Percentiles rank a stretch among this genome's conserved stretches.
phyloP scores from a whole-genome alignment of 371 early-diverging fungal species.

The Syncephalastrum racemosum region DNA sequence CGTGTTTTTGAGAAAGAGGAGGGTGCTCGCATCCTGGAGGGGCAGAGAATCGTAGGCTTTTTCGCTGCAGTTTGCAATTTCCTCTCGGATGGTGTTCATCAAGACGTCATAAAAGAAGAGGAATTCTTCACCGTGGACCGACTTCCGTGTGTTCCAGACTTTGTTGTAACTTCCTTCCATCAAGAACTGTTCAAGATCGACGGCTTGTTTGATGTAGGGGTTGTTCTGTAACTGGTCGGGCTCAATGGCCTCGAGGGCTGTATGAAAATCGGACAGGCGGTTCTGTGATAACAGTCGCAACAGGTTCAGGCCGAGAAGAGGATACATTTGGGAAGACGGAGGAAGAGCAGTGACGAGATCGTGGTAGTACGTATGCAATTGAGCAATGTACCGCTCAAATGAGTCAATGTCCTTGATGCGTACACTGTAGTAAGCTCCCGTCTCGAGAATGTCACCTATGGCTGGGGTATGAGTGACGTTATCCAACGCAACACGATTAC shows the following conservation, averaged over 20 bases:
- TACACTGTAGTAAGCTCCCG: conserved; percentile 88
- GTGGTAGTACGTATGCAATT: conserved; percentile 87
- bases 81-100: conserved; percentile 90
- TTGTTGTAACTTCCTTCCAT: conserved; percentile 98
- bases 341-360: conserved; percentile 80
- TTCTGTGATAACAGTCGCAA: conserved; percentile 90
- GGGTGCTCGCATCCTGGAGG: conserved; percentile 82
- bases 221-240: conserved; percentile 78
- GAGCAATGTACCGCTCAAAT: conserved; percentile 94
- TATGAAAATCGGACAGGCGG: conserved; percentile 94
- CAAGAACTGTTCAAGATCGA: conserved; percentile 88
- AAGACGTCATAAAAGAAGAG: conserved; percentile 91
- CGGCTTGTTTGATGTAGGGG: conserved; percentile 85
- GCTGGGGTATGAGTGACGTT: background rate
- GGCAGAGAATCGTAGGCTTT: conserved; percentile 89
- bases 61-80: conserved; percentile 94
- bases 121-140: conserved; percentile 89
- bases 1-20: conserved; percentile 81
- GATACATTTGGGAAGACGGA: conserved; percentile 81
- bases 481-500: conserved; percentile 10
- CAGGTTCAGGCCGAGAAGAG: conserved; percentile 88
- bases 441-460: conserved; percentile 87
- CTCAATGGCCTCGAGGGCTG: conserved; percentile 87
- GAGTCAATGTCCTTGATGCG: conserved; percentile 82
- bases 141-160: conserved; percentile 86